Evolutionary conservation across 2,329 filamentous ascomycete genomes (phyloP).

Genomic region (Acephala macrosclerotiorum): DNA sequence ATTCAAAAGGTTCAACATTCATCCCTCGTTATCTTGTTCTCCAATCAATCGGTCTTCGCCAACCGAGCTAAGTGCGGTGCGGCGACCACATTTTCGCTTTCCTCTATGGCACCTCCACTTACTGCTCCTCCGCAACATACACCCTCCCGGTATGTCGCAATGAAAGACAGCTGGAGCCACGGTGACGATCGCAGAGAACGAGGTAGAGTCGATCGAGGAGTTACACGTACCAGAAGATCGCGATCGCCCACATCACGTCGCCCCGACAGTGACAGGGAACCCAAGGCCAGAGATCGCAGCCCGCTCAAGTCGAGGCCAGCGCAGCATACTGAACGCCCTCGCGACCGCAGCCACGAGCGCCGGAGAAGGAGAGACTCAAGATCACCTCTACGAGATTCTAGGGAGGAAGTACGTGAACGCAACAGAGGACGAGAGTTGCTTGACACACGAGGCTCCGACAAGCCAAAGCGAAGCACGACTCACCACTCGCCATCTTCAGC

Average conservation of each 20-base stretch:
- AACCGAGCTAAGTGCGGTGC: neutral
- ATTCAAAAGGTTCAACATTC: neutral
- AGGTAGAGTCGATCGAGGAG: conserved; percentile 50
- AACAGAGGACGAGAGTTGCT: conserved; percentile 46
- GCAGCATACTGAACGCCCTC: conserved; percentile 37
- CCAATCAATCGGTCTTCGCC: neutral
- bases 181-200: conserved; percentile 51
- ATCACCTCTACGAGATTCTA: conserved; percentile 40
- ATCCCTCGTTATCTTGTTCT: neutral
- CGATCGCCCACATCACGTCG: conserved; percentile 46
- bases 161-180: conserved; percentile 52
- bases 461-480: conserved; percentile 39
- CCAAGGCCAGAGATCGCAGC: conserved; percentile 42
- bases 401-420: conserved; percentile 44
- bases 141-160: conserved; percentile 48
- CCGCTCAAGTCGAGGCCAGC: conserved; percentile 39
- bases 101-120: conserved; percentile 12
- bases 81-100: conserved; percentile 2
- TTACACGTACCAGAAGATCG: conserved; percentile 45
- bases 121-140: conserved; percentile 31
- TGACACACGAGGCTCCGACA: conserved; percentile 45
- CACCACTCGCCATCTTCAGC: conserved; percentile 42
- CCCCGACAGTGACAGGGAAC: conserved; percentile 43
- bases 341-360: conserved; percentile 42
- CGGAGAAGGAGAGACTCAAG: conserved; percentile 39